These are phyloP conservation scores for Phytopythium litorale DNA, from an alignment of 352 stramenopile genomes.

Conservation along the genomic window DNA sequence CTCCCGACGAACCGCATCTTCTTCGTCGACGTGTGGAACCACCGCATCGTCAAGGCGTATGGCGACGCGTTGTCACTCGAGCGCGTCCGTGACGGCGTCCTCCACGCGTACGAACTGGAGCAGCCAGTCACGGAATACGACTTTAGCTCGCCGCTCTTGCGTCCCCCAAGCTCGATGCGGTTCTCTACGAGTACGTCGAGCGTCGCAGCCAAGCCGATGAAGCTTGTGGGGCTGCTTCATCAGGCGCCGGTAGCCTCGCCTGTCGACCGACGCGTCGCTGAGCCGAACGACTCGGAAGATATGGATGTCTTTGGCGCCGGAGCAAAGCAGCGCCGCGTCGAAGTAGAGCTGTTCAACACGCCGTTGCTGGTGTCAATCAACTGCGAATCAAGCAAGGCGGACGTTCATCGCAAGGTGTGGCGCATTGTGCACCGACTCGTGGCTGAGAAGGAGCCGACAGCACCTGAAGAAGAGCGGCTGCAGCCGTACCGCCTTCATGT, in stretches of 20 bases:
- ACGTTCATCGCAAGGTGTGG: slow-evolving; percentile 81
- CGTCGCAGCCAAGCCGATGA: slow-evolving; percentile 37
- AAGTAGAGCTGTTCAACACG: slow-evolving; percentile 76
- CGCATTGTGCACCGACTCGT: slow-evolving; percentile 77
- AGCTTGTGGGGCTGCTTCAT: slow-evolving; percentile 68
- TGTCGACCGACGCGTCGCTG: slow-evolving; percentile 31
- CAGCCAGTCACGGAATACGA: slow-evolving; percentile 55
- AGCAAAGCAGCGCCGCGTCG: slow-evolving; percentile 61
- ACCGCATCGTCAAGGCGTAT: slow-evolving; percentile 61
- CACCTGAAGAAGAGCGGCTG: slow-evolving; percentile 32
- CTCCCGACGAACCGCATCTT: slow-evolving; percentile 50
- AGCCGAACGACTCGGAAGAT: slow-evolving; percentile 26
- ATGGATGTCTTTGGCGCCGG: slow-evolving; percentile 27
- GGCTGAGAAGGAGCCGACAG: slow-evolving; percentile 16
- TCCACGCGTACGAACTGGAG: slow-evolving; percentile 91
- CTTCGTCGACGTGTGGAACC: slow-evolving; percentile 70
- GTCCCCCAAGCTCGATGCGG: slow-evolving; percentile 18
- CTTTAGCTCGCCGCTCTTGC: slow-evolving; percentile 59
- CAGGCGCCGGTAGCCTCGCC: slow-evolving; percentile 58
- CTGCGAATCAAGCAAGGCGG: slow-evolving; percentile 47
- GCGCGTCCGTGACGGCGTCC: slow-evolving; percentile 37
- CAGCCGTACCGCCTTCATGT: slow-evolving; percentile 72
- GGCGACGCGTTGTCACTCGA: slow-evolving; percentile 39
- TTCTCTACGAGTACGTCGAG: background rate
- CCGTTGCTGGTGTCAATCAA: slow-evolving; percentile 70